A percentile compares a stretch with the other conserved stretches of the same genome.
Conservation (phyloP, 441 rosid genomes). For the Gossypium gossypioides region DNA sequence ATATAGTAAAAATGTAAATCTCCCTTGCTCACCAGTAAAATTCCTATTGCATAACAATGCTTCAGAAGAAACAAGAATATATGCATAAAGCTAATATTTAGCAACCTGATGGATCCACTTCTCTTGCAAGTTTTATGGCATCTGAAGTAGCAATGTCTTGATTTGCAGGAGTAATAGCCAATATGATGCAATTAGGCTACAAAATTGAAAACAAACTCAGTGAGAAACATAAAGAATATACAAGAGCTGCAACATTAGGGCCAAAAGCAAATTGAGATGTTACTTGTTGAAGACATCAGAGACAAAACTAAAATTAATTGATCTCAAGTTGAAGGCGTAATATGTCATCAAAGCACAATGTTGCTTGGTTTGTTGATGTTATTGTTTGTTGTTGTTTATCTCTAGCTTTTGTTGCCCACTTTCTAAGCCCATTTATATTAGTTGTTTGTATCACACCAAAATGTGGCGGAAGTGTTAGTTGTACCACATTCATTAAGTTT, state of each 20-base stretch:
- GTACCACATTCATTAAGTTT: neutral
- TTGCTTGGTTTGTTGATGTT: neutral
- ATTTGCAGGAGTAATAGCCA: conserved; percentile 98
- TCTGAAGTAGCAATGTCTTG: conserved; percentile 99
- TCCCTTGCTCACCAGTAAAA: neutral
- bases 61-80: neutral
- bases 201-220: conserved; percentile 13
- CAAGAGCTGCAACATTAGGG: neutral
- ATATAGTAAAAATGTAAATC: conserved; percentile 6
- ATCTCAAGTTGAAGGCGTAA: neutral
- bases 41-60: neutral
- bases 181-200: conserved; percentile 86
- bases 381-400: neutral
- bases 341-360: conserved; percentile 3
- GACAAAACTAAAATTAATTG: neutral
- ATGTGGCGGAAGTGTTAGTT: neutral
- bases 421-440: neutral
- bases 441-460: neutral
- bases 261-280: neutral
- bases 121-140: conserved; percentile 96
- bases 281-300: conserved; percentile 1
- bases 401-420: neutral
- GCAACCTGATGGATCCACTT: conserved; percentile 94
- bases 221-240: neutral
- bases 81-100: neutral